These are phyloP conservation scores for Auricularia sp. DNA, from an alignment of 768 basidiomycete genomes.

Conservation along the genomic window DNA sequence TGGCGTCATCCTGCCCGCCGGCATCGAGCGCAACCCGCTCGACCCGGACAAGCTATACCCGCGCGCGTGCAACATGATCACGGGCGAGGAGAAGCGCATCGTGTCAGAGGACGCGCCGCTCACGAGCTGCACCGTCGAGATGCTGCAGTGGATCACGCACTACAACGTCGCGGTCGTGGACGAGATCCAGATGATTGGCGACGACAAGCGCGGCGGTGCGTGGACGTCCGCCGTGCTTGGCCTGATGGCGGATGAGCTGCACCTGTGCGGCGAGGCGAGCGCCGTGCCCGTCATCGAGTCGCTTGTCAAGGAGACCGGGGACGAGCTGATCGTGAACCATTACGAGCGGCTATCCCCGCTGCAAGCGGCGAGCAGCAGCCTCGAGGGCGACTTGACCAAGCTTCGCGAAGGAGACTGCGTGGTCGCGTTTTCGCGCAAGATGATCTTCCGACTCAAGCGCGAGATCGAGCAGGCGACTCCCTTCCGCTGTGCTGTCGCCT, in stretches of 20 bases:
- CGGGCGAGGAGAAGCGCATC: conserved; percentile 81
- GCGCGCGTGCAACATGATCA: conserved; percentile 73
- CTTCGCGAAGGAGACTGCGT: conserved; percentile 82
- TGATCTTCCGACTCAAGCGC: conserved; percentile 71
- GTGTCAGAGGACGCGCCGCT: conserved; percentile 48
- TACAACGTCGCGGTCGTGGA: conserved; percentile 87
- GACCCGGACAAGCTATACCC: conserved; percentile 37
- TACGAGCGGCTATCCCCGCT: conserved; percentile 87
- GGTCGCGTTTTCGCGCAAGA: conserved; percentile 69
- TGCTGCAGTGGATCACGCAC: conserved; percentile 39
- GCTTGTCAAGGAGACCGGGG: conserved; percentile 67
- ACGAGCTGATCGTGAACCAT: conserved; percentile 67
- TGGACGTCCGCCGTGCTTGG: conserved; percentile 84
- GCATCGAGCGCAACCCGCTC: conserved; percentile 32
- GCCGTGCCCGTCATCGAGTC: conserved; percentile 70
- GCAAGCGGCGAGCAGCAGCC: conserved; percentile 49
- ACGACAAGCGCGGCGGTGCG: conserved; percentile 61
- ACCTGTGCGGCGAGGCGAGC: conserved; percentile 92
- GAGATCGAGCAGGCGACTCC: conserved; percentile 60
- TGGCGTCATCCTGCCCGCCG: conserved; percentile 76
- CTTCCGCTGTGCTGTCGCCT: conserved; percentile 81
- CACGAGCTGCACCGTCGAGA: conserved; percentile 88
- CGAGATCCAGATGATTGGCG: conserved; percentile 93
- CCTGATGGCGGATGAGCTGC: conserved; percentile 65
- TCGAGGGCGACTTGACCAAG: conserved; percentile 48